These are phyloP conservation scores for Elsinoe ampelina DNA, from an alignment of 2,329 filamentous ascomycete genomes.

Conservation along the genomic window DNA sequence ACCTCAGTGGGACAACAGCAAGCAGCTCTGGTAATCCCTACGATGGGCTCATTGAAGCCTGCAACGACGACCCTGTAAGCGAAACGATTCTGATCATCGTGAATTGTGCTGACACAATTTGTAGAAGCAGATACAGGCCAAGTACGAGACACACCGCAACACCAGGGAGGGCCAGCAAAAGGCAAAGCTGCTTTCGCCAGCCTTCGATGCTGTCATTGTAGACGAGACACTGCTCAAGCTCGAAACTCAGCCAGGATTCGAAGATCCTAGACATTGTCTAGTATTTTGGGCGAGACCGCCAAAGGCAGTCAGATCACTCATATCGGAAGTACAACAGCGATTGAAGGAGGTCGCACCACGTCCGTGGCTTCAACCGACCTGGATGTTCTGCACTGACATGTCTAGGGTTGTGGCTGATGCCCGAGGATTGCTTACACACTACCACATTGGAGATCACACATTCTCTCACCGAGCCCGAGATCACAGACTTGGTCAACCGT, in stretches of 20 bases:
- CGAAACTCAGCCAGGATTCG: conserved; percentile 58
- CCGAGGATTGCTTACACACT: conserved; percentile 66
- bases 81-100: neutral
- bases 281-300: conserved; percentile 85
- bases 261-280: conserved; percentile 70
- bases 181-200: conserved; percentile 57
- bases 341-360: conserved; percentile 58
- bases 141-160: conserved; percentile 65
- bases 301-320: conserved; percentile 56
- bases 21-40: conserved; percentile 59
- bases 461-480: conserved; percentile 60
- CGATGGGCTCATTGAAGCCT: conserved; percentile 59
- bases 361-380: conserved; percentile 36
- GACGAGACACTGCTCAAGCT: conserved; percentile 68
- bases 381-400: neutral
- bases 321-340: conserved; percentile 58
- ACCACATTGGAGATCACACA: conserved; percentile 80
- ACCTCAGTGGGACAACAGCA: conserved; percentile 23
- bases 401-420: conserved; percentile 78
- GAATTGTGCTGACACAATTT: neutral
- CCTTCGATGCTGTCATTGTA: conserved; percentile 62
- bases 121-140: conserved; percentile 57
- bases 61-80: conserved; percentile 57
- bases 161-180: conserved; percentile 69
- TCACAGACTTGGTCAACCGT: conserved; percentile 50